Evolutionary conservation across 805 yeast genomes (phyloP), one percentile per base, ranked within the genome.

Genomic region (Candida krabiensis): DNA sequence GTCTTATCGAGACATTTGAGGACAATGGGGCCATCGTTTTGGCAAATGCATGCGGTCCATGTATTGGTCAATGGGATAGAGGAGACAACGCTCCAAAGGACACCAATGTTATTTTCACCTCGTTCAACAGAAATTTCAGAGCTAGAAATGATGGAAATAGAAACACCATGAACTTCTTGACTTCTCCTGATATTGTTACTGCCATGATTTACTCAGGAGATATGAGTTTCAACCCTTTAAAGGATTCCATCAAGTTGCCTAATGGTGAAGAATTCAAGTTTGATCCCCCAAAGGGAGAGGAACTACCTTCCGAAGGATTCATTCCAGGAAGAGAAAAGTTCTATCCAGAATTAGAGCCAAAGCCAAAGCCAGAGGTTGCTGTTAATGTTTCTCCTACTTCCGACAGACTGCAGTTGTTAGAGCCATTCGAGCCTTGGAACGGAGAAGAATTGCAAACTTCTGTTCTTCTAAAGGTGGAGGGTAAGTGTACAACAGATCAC

Each of bases 31-130:
- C 96, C 64, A 77, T 83, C 45, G 97, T 91, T 39, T 74, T 91
- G 62, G 97, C 98, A 46, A 91, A 91, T 64, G 98, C 98, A 43
- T 91, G 98, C 77, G 98, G 98, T 61, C 98, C 98, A 63, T 90
- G 98, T 79, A 90, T 90, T 63, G 98, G 98, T 61, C 97, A 91
- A 76, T 91, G 98, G 98, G 96, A 90, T 67, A 85, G 98, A 71
- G 68, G 68, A 31, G 85, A 76, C 60, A 90, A 86, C 65, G 80
- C 87, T 66, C 81, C 86, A 75, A 88, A 86, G 77, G 96, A 86
- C 68, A 85, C 87, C 72, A 91, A 91, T 79, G 91, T 97, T 57
- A 91, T 91, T 68, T 91, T 91, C 59, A 86, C 97, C 28, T 88
- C 96, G 46, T 91, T 86, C 83, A 91, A 91, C 85, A 86, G 98